Conservation (phyloP, 495 filamentous ascomycete species). For the Penicillium salamii region DNA sequence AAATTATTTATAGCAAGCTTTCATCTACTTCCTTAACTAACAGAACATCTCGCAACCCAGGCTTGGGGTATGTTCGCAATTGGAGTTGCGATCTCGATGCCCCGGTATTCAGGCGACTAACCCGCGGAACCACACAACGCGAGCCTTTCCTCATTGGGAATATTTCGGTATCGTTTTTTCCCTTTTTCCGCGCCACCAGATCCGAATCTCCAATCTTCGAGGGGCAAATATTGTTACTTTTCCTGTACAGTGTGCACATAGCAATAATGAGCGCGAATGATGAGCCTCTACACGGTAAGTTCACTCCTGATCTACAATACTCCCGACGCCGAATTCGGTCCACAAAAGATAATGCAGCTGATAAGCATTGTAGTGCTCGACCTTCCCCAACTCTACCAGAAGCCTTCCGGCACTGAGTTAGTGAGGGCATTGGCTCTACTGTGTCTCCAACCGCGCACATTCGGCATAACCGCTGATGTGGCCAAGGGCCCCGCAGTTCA, state of each 20-base stretch:
- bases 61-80: no score
- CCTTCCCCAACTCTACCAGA: slow-evolving; percentile 50
- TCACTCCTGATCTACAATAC: slow-evolving; percentile 9
- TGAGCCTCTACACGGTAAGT: slow-evolving; percentile 46
- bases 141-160: slow-evolving; percentile 42
- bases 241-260: background rate
- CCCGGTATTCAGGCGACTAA: slow-evolving; percentile 10
- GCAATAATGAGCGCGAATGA: slow-evolving; percentile 43
- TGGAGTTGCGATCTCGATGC: no score
- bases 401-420: slow-evolving; percentile 47
- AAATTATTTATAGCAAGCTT: no score
- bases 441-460: slow-evolving; percentile 39
- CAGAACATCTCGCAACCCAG: no score
- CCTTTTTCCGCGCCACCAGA: slow-evolving; percentile 24
- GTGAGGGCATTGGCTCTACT: slow-evolving; percentile 42
- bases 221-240: background rate
- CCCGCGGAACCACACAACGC: slow-evolving; percentile 30
- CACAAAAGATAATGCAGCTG: slow-evolving; percentile 33
- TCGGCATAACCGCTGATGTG: slow-evolving; percentile 30
- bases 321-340: slow-evolving; percentile 3
- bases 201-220: slow-evolving; percentile 3
- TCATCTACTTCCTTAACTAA: no score
- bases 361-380: slow-evolving; percentile 50
- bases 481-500: slow-evolving; percentile 33
- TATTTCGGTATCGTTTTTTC: slow-evolving; percentile 23